Conservation (phyloP, 768 basidiomycete species). For the Mycena vitilis region DNA sequence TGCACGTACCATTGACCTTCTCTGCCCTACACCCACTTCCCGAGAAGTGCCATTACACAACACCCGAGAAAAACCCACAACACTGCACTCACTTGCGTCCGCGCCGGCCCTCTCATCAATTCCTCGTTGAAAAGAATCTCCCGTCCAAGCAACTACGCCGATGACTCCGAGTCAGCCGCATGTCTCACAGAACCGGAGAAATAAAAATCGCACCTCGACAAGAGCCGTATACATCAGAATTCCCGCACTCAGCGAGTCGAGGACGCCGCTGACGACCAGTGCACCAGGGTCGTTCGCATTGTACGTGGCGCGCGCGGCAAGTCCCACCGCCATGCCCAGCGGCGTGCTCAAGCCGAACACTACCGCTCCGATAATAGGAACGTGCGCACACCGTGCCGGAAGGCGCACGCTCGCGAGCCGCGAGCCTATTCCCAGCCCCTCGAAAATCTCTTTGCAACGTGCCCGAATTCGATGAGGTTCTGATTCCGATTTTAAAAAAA, state of each 20-base stretch:
- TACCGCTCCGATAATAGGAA: constrained; percentile 70
- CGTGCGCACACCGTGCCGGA: constrained; percentile 61
- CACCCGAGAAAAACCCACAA: constrained; percentile 82
- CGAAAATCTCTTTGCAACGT: constrained; percentile 80
- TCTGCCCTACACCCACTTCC: constrained; percentile 70
- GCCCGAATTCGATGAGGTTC: no score
- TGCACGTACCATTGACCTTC: no score
- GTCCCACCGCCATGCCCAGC: constrained; percentile 86
- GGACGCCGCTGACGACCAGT: constrained; percentile 82
- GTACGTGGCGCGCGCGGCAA: constrained; percentile 80
- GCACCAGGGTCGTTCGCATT: constrained; percentile 82
- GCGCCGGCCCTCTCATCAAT: constrained; percentile 76
- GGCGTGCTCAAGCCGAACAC: constrained; percentile 87
- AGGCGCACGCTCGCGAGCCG: constrained; percentile 83
- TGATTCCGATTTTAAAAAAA: no score
- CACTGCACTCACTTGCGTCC: constrained; percentile 74
- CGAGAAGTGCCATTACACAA: constrained; percentile 89
- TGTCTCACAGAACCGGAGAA: no score
- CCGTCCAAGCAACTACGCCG: constrained; percentile 80
- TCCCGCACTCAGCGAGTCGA: constrained; percentile 89
- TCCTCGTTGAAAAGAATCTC: constrained; percentile 93
- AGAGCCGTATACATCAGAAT: constrained; percentile 92
- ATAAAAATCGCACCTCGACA: constrained; percentile 69
- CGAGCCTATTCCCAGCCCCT: constrained; percentile 93
- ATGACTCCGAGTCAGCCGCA: no score